Percentiles rank a stretch among this genome's conserved stretches.
These are phyloP conservation scores for Yamadazyma songkhlaensis DNA, from an alignment of 1,139 yeast species.

Conservation along the genomic window DNA sequence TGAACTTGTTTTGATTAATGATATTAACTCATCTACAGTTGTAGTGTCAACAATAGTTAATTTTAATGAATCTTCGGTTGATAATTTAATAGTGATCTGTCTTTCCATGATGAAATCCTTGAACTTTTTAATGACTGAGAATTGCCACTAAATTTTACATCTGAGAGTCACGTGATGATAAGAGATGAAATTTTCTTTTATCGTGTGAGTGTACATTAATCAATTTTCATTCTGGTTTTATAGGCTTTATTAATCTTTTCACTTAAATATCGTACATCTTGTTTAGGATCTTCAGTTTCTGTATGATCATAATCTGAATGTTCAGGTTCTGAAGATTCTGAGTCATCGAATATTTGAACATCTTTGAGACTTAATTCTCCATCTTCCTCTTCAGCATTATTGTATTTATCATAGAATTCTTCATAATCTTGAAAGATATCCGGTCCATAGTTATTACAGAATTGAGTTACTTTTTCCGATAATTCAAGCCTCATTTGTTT, in stretches of 20 bases:
- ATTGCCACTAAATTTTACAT: neutral
- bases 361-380: conserved; percentile 23
- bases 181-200: neutral
- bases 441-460: conserved; percentile 75
- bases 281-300: conserved; percentile 16
- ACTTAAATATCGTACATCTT: conserved; percentile 8
- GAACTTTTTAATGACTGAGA: no score
- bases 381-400: conserved; percentile 9
- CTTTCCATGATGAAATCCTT: neutral
- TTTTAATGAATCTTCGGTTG: conserved; percentile 39
- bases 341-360: conserved; percentile 32
- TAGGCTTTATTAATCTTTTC: conserved; percentile 9
- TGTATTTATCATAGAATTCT: conserved; percentile 29
- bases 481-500: conserved; percentile 54
- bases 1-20: conserved; percentile 40
- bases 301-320: neutral
- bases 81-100: conserved; percentile 35
- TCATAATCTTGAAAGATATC: conserved; percentile 67
- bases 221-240: conserved; percentile 9
- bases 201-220: conserved; percentile 2
- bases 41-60: conserved; percentile 49
- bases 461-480: conserved; percentile 58
- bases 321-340: conserved; percentile 14
- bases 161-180: neutral
- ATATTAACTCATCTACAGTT: conserved; percentile 48